These are phyloP conservation scores for Candida nanaspora DNA, from an alignment of 805 yeast genomes.

Conservation along the genomic window DNA sequence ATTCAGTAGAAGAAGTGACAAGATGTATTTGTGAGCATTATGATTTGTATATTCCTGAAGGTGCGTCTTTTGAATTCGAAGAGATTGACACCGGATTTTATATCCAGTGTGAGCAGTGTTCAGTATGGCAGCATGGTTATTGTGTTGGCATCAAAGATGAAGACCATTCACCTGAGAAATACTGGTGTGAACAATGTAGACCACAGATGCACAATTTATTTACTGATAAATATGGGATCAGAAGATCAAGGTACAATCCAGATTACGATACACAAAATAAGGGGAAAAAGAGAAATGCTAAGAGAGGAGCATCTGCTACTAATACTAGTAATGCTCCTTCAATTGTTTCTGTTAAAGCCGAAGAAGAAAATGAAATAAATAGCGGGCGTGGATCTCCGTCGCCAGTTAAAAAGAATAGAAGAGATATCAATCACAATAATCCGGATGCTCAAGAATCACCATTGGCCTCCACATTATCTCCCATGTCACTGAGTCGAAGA, in stretches of 20 bases:
- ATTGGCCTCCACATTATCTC: background rate
- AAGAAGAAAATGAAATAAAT: background rate
- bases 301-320: background rate
- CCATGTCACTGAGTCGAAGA: constrained; percentile 12
- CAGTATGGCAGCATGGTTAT: constrained; percentile 96
- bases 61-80: constrained; percentile 28
- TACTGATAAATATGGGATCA: constrained; percentile 37
- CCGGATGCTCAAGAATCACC: constrained; percentile 1
- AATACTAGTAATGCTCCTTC: background rate
- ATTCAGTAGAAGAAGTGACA: constrained; percentile 36
- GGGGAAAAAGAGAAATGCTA: background rate
- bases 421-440: constrained; percentile 4
- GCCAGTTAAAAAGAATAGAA: constrained; percentile 1
- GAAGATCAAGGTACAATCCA: constrained; percentile 43
- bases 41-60: constrained; percentile 29
- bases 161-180: constrained; percentile 80
- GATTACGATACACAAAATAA: constrained; percentile 26
- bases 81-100: constrained; percentile 50
- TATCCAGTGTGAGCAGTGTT: constrained; percentile 84
- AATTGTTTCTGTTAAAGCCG: background rate
- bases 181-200: constrained; percentile 89
- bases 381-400: constrained; percentile 2
- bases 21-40: constrained; percentile 50
- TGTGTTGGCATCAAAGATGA: constrained; percentile 82
- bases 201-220: constrained; percentile 71